Evolutionary conservation across 2,329 filamentous ascomycete genomes (phyloP).

Genomic region (Fusarium equiseti): DNA sequence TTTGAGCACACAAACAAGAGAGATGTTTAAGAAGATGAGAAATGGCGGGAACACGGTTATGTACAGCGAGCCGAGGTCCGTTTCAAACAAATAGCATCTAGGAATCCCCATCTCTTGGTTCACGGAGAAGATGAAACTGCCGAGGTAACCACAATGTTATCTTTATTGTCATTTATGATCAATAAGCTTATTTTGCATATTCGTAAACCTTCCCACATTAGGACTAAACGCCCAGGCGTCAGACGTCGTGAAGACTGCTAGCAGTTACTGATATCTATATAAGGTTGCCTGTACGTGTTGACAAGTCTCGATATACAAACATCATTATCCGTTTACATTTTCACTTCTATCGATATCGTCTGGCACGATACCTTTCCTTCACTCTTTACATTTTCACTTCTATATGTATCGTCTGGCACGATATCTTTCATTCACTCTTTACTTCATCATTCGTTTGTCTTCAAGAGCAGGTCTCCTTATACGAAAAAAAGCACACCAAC

Average conservation of each 20-base stretch:
- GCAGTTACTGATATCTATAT: not conserved
- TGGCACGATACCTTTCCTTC: not conserved
- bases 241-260: rapidly evolving
- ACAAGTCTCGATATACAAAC: not conserved
- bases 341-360: not conserved
- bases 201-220: not conserved
- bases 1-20: not conserved
- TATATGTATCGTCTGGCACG: not conserved
- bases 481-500: not conserved
- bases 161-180: not conserved
- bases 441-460: not conserved
- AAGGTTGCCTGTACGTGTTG: not conserved
- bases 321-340: not conserved
- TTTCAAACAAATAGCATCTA: not conserved
- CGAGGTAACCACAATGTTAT: not conserved
- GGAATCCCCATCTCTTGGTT: not conserved
- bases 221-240: not conserved
- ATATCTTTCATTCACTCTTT: not conserved
- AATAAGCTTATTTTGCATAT: not conserved
- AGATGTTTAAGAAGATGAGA: not conserved
- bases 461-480: not conserved
- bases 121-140: not conserved
- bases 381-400: not conserved
- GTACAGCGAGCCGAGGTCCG: not conserved
- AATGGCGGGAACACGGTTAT: not conserved